phyloP scores from a whole-genome alignment of 2,329 filamentous ascomycete genomes.

The Fusarium nurragi region DNA sequence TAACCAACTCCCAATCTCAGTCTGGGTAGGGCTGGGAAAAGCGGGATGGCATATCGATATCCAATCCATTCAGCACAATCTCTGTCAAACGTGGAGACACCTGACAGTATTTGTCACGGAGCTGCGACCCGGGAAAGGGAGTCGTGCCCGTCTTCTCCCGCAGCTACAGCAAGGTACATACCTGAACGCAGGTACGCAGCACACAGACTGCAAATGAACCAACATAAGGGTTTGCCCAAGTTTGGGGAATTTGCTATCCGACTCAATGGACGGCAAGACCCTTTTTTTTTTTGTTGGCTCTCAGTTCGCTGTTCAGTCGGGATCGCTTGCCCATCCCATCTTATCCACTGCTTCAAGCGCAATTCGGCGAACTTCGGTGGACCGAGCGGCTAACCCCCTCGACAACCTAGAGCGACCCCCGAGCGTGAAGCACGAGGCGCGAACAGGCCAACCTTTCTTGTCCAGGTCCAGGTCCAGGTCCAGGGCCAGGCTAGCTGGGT shows the following conservation, averaged over 20 bases:
- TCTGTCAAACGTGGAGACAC: constrained; percentile 20
- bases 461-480: too few species aligned
- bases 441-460: neutral
- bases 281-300: neutral
- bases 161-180: neutral
- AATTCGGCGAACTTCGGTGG: constrained; percentile 20
- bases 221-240: constrained; percentile 1
- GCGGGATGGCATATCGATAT: constrained; percentile 21
- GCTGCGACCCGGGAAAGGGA: constrained; percentile 4
- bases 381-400: neutral
- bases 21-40: constrained; percentile 33
- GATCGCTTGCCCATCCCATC: neutral
- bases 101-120: neutral
- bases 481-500: too few species aligned
- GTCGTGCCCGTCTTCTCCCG: neutral
- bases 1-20: neutral
- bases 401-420: constrained; percentile 1
- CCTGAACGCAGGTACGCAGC: constrained; percentile 12
- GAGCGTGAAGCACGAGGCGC: neutral
- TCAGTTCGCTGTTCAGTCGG: neutral
- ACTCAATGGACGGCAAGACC: neutral
- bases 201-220: neutral
- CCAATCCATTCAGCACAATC: constrained; percentile 1
- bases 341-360: neutral
- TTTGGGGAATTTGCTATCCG: neutral